Percentiles rank a stretch among this genome's conserved stretches.
Evolutionary conservation across 2,329 filamentous ascomycete genomes (phyloP).

Genomic region (Aspergillus fumigatiaffinis): DNA sequence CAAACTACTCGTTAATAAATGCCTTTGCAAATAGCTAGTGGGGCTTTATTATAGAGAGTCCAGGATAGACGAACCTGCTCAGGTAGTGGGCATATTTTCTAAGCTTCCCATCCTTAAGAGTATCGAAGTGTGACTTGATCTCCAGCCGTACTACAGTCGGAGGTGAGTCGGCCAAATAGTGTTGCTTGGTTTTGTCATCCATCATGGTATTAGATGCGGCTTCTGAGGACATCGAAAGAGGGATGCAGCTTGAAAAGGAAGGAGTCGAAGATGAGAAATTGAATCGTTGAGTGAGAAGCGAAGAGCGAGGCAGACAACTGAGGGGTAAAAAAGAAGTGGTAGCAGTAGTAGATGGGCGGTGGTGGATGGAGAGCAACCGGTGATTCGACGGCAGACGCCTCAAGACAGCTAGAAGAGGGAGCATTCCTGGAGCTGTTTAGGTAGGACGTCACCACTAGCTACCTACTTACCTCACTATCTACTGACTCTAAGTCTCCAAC

Average conservation of each 20-base stretch:
- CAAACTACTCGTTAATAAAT: conserved; percentile 6
- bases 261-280: conserved; percentile 15
- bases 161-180: conserved; percentile 88
- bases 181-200: conserved; percentile 45
- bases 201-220: conserved; percentile 21
- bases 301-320: conserved; percentile 9
- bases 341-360: conserved; percentile 11
- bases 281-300: conserved; percentile 8
- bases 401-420: conserved; percentile 17
- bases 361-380: conserved; percentile 14
- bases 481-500: not conserved
- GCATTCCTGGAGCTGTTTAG: conserved; percentile 14
- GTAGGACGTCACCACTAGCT: not conserved
- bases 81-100: conserved; percentile 91
- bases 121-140: conserved; percentile 90
- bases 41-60: not conserved
- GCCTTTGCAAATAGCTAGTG: conserved; percentile 1
- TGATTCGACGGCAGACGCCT: conserved; percentile 19
- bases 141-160: conserved; percentile 82
- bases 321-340: conserved; percentile 9
- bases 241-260: conserved; percentile 8
- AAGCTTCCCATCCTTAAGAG: conserved; percentile 53
- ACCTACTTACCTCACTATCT: conserved; percentile 5
- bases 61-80: conserved; percentile 56
- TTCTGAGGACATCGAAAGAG: conserved; percentile 12